Percentiles rank a stretch among this genome's conserved stretches.
These are phyloP conservation scores for Penicillium parvum DNA, from an alignment of 495 filamentous ascomycete species.

Conservation along the genomic window DNA sequence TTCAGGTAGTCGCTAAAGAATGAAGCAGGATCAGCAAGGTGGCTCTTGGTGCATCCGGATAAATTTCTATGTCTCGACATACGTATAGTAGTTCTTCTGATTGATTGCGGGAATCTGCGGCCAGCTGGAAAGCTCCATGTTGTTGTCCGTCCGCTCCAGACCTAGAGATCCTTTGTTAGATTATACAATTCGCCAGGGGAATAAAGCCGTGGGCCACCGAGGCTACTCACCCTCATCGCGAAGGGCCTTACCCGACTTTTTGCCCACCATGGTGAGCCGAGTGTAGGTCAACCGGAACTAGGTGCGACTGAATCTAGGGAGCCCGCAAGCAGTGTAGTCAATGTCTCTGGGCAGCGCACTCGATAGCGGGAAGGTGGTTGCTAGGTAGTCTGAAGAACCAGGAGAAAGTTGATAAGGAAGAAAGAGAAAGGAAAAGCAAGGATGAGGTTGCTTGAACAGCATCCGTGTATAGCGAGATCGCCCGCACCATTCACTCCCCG, in stretches of 20 bases:
- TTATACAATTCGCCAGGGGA: background rate
- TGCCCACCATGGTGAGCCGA: slow-evolving; percentile 57
- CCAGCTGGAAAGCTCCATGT: slow-evolving; percentile 92
- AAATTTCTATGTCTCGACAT: slow-evolving; percentile 32
- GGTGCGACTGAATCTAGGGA: slow-evolving; percentile 20
- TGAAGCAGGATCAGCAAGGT: slow-evolving; percentile 7
- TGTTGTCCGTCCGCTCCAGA: slow-evolving; percentile 93
- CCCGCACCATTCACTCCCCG: slow-evolving; percentile 18
- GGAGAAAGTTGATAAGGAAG: background rate
- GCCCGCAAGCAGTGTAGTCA: slow-evolving; percentile 8
- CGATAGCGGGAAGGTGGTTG: background rate
- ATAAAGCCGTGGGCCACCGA: background rate
- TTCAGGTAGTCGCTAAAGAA: slow-evolving; percentile 84
- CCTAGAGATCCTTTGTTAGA: slow-evolving; percentile 46
- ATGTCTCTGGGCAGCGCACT: background rate
- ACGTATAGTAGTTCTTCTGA: slow-evolving; percentile 99
- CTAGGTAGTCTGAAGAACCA: background rate
- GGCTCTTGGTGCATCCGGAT: background rate
- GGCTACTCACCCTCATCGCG: slow-evolving; percentile 58
- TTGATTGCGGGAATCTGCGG: slow-evolving; percentile 89
- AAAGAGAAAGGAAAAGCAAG: background rate
- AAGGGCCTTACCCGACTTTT: slow-evolving; percentile 60
- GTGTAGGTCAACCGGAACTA: slow-evolving; percentile 9
- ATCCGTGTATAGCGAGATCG: slow-evolving; percentile 14
- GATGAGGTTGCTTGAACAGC: slow-evolving; percentile 4